Conservation (phyloP, 495 filamentous ascomycete genomes). For the Penicillium manginii region DNA sequence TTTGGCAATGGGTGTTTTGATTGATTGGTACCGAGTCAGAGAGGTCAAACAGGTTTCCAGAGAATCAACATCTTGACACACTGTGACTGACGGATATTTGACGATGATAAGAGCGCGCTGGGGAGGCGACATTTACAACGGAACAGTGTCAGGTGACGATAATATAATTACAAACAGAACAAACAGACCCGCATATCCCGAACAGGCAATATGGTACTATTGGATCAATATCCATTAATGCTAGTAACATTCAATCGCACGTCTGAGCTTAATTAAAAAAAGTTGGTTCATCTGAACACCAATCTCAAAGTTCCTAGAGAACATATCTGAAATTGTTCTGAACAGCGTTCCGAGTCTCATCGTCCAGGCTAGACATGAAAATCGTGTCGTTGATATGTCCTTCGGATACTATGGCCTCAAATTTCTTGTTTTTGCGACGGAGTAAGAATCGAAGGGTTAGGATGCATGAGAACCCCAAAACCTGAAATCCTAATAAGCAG, state of each 20-base stretch:
- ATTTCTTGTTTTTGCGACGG: conserved; percentile 16
- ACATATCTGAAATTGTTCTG: conserved; percentile 28
- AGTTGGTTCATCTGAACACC: background rate
- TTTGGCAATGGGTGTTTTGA: background rate
- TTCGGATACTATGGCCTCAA: conserved; percentile 19
- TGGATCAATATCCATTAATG: background rate
- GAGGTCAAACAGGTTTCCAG: background rate
- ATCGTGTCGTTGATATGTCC: conserved; percentile 13
- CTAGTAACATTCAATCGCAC: background rate
- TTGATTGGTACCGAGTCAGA: background rate
- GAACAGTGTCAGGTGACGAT: background rate
- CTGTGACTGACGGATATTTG: background rate
- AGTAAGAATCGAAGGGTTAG: conserved; percentile 20
- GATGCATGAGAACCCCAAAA: conserved; percentile 19
- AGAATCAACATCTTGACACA: background rate
- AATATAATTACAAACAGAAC: background rate
- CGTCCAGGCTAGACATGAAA: conserved; percentile 10
- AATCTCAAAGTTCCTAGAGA: background rate
- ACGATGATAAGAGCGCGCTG: background rate
- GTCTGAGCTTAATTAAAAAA: background rate
- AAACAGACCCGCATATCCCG: background rate
- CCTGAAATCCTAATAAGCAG: conserved; percentile 25
- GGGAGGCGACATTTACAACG: too few relatives aligned
- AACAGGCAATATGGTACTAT: background rate
- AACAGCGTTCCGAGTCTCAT: conserved; percentile 21